Evolutionary conservation across 352 stramenopile species (phyloP), one percentile per base, ranked within the genome.

Genomic region (Plasmopara muralis): DNA sequence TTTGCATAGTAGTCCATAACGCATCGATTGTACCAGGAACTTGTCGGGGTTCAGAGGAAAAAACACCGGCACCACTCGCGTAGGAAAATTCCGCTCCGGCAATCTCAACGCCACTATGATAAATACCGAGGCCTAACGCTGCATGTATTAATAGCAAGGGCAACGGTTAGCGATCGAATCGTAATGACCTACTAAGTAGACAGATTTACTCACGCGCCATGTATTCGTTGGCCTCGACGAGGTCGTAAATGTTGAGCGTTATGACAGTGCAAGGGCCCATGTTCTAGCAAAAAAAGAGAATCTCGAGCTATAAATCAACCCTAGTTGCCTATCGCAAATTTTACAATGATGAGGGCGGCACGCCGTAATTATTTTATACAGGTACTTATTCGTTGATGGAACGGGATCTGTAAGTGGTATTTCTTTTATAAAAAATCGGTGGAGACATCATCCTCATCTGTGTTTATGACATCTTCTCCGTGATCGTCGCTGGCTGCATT

Each of bases 81-180:
- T 95, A 98, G 35, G 81, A 96, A 57, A 95, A 98, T 66, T 98
- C 93, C 37, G 84, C 73, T 15, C 90, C 90, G 16, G 66, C 77
- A 47, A 98, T 89, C 65, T 97, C 90, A 31, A 98, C 69, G 62
- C 93, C 93, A 41, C 77, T 94, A 72, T 98, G 90, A 72, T 93
- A 95, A 18, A 97, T 65, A 13, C 88, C 93, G 18, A 97, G 71
- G n/a, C 93, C 93, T 20, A 84, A 59, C 47, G 61, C 70, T 83
- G 57, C n/a, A 7, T 29, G 16, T 16, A 5, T 29, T 14, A 7
- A 3, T 20, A 48, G 14, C 8, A 34, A 50, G 16, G 31, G 6
- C 10, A 35, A 35, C 31, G 1, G 20, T 69, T 43, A 55, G 13
- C 37, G 14, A 25, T 2, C 6, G 16, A 43, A 9, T 9, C 8